A percentile compares a stretch with the other conserved stretches of the same genome.
Evolutionary conservation across 2,329 filamentous ascomycete species (phyloP).

Genomic region (Escovopsis sp.): DNA sequence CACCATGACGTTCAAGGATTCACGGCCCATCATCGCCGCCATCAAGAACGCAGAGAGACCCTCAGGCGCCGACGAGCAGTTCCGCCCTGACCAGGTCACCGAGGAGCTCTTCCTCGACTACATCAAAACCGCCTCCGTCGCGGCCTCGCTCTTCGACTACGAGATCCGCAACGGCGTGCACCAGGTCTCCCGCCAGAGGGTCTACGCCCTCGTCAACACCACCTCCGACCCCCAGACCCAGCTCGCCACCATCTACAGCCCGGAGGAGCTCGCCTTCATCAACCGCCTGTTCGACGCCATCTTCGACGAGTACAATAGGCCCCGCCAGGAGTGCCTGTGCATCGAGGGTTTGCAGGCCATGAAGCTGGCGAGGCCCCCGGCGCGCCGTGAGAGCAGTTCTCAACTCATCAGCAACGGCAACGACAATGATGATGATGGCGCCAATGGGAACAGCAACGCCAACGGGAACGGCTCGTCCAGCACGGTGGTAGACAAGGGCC

Average conservation of each 20-base stretch:
- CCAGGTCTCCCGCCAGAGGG: constrained; percentile 48
- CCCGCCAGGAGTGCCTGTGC: constrained; percentile 67
- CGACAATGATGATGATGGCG: too few relatives aligned
- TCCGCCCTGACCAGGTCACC: constrained; percentile 47
- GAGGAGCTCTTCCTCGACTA: constrained; percentile 52
- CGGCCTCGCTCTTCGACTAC: constrained; percentile 67
- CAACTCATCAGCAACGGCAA: too few relatives aligned
- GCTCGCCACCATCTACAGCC: constrained; percentile 61
- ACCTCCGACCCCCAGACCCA: constrained; percentile 75
- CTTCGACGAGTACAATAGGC: constrained; percentile 78
- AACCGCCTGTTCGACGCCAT: constrained; percentile 80
- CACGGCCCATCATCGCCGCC: constrained; percentile 56
- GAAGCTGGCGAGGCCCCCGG: constrained; percentile 38
- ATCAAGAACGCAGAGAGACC: constrained; percentile 48
- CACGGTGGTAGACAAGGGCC: constrained; percentile 41
- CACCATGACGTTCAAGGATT: constrained; percentile 59
- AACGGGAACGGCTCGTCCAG: too few relatives aligned
- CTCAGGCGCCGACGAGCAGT: constrained; percentile 17
- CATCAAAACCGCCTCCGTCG: constrained; percentile 53
- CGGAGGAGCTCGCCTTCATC: constrained; percentile 81
- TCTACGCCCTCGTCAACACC: constrained; percentile 78
- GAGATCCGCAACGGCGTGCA: constrained; percentile 66
- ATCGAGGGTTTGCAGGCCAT: constrained; percentile 66
- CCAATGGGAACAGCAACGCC: too few relatives aligned
- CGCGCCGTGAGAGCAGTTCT: too few relatives aligned